These are phyloP conservation scores for Macrolepiota dolichaula DNA, from an alignment of 768 basidiomycete species.

Conservation along the genomic window DNA sequence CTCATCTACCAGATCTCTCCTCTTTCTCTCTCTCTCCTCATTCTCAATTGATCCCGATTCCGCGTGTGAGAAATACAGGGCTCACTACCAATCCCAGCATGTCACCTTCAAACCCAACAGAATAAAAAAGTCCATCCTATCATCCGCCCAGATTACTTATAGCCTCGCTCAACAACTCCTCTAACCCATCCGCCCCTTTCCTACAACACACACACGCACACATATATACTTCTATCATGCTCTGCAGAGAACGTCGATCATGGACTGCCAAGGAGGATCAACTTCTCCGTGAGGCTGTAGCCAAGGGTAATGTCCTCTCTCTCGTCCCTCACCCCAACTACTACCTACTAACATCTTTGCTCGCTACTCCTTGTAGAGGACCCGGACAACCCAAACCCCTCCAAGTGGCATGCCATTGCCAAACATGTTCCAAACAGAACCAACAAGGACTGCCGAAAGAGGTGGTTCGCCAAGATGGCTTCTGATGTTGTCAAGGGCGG, in stretches of 20 bases:
- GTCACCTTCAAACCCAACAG: conserved; percentile 15
- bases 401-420: conserved; percentile 63
- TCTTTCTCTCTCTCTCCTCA: too few relatives aligned
- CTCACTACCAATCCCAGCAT: conserved; percentile 26
- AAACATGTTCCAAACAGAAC: conserved; percentile 59
- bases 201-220: conserved; percentile 11
- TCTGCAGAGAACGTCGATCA: conserved; percentile 47
- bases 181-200: conserved; percentile 19
- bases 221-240: too few relatives aligned
- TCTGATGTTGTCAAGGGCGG: conserved; percentile 60
- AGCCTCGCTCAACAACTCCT: conserved; percentile 16
- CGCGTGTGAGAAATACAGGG: conserved; percentile 21
- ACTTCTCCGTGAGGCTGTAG: conserved; percentile 47
- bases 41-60: conserved; percentile 32
- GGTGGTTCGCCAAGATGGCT: conserved; percentile 65
- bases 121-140: conserved; percentile 23
- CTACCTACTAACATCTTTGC: conserved; percentile 17
- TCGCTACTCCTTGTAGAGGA: conserved; percentile 46
- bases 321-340: conserved; percentile 9
- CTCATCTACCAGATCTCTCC: conserved; percentile 19
- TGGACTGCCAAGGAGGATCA: conserved; percentile 53
- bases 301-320: conserved; percentile 34
- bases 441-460: conserved; percentile 63
- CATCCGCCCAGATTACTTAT: conserved; percentile 20
- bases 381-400: conserved; percentile 51